These are phyloP conservation scores for Escovopsis sp. DNA, from an alignment of 2,329 filamentous ascomycete species.

Conservation along the genomic window DNA sequence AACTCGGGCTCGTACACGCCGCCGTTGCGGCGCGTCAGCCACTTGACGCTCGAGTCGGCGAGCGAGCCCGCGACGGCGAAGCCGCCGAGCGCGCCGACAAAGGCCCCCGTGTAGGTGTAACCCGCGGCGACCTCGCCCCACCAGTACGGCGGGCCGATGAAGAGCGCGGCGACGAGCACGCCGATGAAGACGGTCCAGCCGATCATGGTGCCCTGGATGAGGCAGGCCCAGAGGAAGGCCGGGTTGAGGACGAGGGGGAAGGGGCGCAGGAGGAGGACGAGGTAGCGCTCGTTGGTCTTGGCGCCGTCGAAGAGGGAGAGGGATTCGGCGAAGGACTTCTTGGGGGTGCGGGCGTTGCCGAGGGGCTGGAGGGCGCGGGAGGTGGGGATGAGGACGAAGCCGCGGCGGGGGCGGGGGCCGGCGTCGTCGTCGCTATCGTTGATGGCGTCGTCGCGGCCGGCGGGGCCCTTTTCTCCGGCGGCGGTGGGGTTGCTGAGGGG, in stretches of 20 bases:
- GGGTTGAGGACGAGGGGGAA: constrained; percentile 75
- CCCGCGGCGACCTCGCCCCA: constrained; percentile 70
- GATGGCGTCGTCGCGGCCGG: too few species aligned
- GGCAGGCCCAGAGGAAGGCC: constrained; percentile 61
- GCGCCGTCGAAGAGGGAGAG: constrained; percentile 64
- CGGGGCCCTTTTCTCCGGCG: too few species aligned
- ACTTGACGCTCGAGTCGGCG: constrained; percentile 55
- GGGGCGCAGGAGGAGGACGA: constrained; percentile 50
- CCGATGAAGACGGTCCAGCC: constrained; percentile 93
- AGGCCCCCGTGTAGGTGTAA: constrained; percentile 76
- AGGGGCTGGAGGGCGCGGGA: constrained; percentile 19
- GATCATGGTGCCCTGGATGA: constrained; percentile 81
- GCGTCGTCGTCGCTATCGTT: too few species aligned
- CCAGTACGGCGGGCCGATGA: constrained; percentile 65
- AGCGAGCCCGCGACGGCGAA: constrained; percentile 61
- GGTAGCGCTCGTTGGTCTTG: constrained; percentile 63
- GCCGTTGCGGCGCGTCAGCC: constrained; percentile 57
- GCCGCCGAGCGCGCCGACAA: constrained; percentile 66
- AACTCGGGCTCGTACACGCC: constrained; percentile 90
- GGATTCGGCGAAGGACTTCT: constrained; percentile 44
- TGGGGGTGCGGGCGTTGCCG: constrained; percentile 21
- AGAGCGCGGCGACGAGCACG: constrained; percentile 67
- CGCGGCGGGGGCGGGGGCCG: too few species aligned
- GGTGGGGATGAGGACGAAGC: constrained; percentile 18
- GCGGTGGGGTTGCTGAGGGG: too few species aligned